Base-by-base conservation (phyloP, 768 basidiomycete species). In the Leccinum truebloodii region DNA sequence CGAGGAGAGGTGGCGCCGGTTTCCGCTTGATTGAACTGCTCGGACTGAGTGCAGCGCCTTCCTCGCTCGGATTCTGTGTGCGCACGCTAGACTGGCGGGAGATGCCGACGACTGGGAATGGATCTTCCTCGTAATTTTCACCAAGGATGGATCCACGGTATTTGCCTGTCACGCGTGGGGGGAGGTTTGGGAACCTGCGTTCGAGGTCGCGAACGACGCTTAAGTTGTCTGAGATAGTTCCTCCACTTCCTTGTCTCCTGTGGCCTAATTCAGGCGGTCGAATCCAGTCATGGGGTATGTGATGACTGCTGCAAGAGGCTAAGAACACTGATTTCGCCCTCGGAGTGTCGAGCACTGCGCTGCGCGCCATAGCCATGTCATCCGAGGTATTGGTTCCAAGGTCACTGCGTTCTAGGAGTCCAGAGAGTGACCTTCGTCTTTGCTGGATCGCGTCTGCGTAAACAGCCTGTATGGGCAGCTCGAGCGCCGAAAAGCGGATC, bases 401-500 rank as follows among this genome's bases (percentile, higher is more conserved):
- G 41, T 52, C 6, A 41, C 53, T 55, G 28, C 18, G 34, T 5
- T 54, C 55, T 4, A 34, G 59, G 51, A 61, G 54, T 35, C 57
- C 64, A 14, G 63, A 57, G 20, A 58, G 28, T 18, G 69, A 65
- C 34, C 59, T 52, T 32, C 58, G 67, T 53, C 61, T 60, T 41
- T 62, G 68, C 37, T 58, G 67, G 48, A 46, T 57, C 49, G 28
- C 20, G 39, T 65, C 64, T 2, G 68, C 59, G 56, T 63, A 63
- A 20, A 32, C 16, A 50, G 41, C 65, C 55, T 57, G 66, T 54
- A 62, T n/a, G 18, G 82, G 83, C 20, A 83, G 62, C 51, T 80
- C 79, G 39, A 83, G 66, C 9, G 61, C 62, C 0, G 86, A 87
- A 65, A 86, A 83, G 13, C 86, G 83, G 68, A 87, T 77, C 37